Conservation (phyloP, 1,284 basidiomycete species). For the Termitomyces sp. region DNA sequence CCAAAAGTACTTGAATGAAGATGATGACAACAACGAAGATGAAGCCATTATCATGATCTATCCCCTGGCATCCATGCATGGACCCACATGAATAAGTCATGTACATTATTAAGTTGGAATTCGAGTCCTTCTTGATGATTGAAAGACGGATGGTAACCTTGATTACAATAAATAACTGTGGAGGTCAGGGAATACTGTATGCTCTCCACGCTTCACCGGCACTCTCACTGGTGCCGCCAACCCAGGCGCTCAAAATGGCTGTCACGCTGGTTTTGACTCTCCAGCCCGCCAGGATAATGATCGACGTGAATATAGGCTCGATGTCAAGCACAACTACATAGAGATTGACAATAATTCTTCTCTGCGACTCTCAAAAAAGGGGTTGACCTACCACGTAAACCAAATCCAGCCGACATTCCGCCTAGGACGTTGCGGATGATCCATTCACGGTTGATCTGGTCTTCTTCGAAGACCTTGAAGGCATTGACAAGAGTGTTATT, state of each 20-base stretch:
- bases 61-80: no score
- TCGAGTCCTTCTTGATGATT: neutral
- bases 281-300: constrained; percentile 79
- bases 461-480: constrained; percentile 56
- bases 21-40: no score
- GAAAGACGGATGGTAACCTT: neutral
- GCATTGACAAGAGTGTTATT: constrained; percentile 33
- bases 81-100: neutral
- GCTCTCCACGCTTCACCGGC: constrained; percentile 63
- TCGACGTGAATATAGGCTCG: constrained; percentile 71
- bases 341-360: neutral
- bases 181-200: constrained; percentile 64
- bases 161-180: neutral
- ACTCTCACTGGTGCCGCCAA: constrained; percentile 47
- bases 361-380: neutral
- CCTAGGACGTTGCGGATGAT: constrained; percentile 79
- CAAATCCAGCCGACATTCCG: constrained; percentile 69
- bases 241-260: constrained; percentile 57
- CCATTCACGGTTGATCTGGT: constrained; percentile 77
- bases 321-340: constrained; percentile 66
- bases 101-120: neutral
- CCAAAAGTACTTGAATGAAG: no score
- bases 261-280: constrained; percentile 62
- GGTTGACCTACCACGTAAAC: constrained; percentile 36
- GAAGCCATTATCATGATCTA: no score